phyloP scores from a whole-genome alignment of 1,284 basidiomycete species.

The Ceratobasidium sp. region DNA sequence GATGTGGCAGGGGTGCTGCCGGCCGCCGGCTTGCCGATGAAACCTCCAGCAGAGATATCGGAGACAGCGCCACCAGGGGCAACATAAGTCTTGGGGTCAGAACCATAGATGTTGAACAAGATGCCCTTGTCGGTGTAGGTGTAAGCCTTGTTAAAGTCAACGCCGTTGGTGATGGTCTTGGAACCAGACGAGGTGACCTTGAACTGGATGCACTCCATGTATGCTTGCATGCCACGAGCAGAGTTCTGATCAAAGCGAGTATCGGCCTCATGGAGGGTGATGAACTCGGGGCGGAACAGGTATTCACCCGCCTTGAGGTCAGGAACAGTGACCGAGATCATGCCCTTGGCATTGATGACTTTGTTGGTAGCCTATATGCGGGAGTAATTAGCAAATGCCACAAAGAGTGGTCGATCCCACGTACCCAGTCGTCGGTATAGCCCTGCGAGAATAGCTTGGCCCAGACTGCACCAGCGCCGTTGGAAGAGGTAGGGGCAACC shows the following conservation, averaged over 20 bases:
- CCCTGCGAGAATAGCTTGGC: constrained; percentile 35
- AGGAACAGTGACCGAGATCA: constrained; percentile 37
- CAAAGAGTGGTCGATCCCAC: neutral
- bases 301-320: constrained; percentile 37
- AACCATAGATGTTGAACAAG: constrained; percentile 26
- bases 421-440: constrained; percentile 20
- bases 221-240: constrained; percentile 34
- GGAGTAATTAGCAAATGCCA: neutral
- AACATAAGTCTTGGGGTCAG: neutral
- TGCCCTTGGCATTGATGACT: constrained; percentile 37
- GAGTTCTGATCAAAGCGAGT: constrained; percentile 14
- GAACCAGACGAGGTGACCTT: constrained; percentile 27
- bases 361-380: constrained; percentile 36
- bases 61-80: constrained; percentile 31
- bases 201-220: constrained; percentile 37
- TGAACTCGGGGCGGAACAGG: constrained; percentile 39
- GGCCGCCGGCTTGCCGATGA: constrained; percentile 13
- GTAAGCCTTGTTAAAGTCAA: constrained; percentile 19
- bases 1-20: constrained; percentile 5
- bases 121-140: constrained; percentile 11
- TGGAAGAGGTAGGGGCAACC: constrained; percentile 34
- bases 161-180: neutral
- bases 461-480: constrained; percentile 35
- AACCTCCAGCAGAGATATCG: neutral
- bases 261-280: constrained; percentile 40